phyloP scores from a whole-genome alignment of 75 land plant species.

The Larix kaempferi region DNA sequence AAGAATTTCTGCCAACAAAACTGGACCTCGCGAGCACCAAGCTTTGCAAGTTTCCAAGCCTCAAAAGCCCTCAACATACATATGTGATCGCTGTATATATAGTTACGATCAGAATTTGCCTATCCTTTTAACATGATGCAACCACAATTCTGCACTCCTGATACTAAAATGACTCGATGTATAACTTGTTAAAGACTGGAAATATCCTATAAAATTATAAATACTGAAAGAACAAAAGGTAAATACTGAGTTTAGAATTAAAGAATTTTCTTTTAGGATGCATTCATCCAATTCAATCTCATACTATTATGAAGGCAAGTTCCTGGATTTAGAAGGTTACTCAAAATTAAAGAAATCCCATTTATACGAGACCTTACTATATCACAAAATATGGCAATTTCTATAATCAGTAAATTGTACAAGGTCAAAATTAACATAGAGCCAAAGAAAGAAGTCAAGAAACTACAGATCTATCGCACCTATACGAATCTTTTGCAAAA shows the following conservation, averaged over 20 bases:
- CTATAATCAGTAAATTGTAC: neutral
- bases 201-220: no score
- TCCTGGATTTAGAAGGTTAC: no score
- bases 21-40: slow-evolving; percentile 49
- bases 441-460: neutral
- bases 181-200: no score
- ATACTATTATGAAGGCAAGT: no score
- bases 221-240: neutral
- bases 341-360: no score
- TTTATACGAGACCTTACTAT: neutral
- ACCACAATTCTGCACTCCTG: no score
- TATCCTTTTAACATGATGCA: neutral
- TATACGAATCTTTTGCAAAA: slow-evolving; percentile 97
- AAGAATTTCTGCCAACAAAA: slow-evolving; percentile 93
- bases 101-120: neutral
- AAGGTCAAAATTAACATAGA: neutral
- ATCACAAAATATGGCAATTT: neutral
- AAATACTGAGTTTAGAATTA: no score
- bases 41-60: slow-evolving; percentile 79
- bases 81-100: slow-evolving; percentile 81
- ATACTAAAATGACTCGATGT: no score
- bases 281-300: no score
- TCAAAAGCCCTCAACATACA: slow-evolving; percentile 90
- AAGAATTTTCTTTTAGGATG: no score
- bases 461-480: slow-evolving; percentile 32